Conservation (phyloP, 1,139 yeast genomes). For the Saccharomycopsis hybrid region DNA sequence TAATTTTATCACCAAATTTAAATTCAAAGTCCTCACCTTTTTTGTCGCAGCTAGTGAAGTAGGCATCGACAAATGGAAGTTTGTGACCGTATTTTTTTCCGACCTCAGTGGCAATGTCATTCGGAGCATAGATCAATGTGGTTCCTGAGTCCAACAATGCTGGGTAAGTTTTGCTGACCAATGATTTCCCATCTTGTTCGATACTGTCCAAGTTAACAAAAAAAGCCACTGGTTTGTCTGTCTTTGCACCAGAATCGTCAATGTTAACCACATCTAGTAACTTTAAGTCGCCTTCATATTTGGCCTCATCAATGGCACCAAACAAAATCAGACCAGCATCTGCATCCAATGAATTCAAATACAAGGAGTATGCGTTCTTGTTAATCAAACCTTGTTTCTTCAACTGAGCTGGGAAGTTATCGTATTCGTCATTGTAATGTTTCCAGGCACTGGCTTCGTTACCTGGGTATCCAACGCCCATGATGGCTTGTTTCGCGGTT, state of each 20-base stretch:
- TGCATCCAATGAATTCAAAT: conserved; percentile 35
- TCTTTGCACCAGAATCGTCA: conserved; percentile 24
- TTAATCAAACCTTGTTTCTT: conserved; percentile 40
- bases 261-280: conserved; percentile 24
- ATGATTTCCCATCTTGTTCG: conserved; percentile 22
- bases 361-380: conserved; percentile 45
- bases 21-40: conserved; percentile 25
- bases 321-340: conserved; percentile 41
- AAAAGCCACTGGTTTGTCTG: conserved; percentile 13
- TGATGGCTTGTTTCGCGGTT: conserved; percentile 38
- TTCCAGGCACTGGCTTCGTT: conserved; percentile 23
- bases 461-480: conserved; percentile 49
- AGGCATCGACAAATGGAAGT: conserved; percentile 29
- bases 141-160: conserved; percentile 68
- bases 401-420: conserved; percentile 43
- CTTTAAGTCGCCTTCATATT: conserved; percentile 30
- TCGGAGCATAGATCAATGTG: conserved; percentile 49
- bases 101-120: conserved; percentile 32
- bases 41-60: conserved; percentile 30
- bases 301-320: conserved; percentile 32
- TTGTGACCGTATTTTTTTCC: conserved; percentile 34
- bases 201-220: conserved; percentile 20
- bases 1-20: conserved; percentile 35
- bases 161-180: conserved; percentile 28
- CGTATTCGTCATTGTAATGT: conserved; percentile 24